A percentile compares a stretch with the other conserved stretches of the same genome.
phyloP scores from a whole-genome alignment of 768 basidiomycete species.

The Leccinum olivaceopallidum region DNA sequence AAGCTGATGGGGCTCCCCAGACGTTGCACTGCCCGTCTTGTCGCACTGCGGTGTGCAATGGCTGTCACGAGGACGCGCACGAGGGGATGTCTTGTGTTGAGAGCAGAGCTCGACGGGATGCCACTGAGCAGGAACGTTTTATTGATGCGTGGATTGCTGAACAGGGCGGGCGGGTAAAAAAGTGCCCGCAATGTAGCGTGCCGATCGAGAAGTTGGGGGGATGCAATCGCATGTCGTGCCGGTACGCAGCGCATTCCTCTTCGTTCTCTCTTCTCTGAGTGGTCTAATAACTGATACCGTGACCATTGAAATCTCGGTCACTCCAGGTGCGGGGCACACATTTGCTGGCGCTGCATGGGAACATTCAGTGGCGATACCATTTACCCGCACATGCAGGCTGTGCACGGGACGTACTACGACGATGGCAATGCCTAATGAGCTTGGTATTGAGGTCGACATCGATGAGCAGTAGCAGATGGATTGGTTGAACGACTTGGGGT shows the following conservation, averaged over 20 bases:
- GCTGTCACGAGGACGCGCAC: constrained; percentile 61
- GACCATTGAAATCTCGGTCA: not conserved
- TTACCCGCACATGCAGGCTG: constrained; percentile 39
- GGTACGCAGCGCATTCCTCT: constrained; percentile 10
- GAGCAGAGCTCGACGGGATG: constrained; percentile 31
- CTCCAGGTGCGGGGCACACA: constrained; percentile 66
- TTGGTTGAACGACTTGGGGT: not conserved
- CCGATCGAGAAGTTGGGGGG: constrained; percentile 70
- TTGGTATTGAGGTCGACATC: constrained; percentile 18
- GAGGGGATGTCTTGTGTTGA: constrained; percentile 63
- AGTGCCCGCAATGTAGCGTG: constrained; percentile 68
- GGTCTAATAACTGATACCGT: not conserved
- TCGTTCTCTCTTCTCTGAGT: not conserved
- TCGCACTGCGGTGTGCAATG: constrained; percentile 60
- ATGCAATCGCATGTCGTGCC: constrained; percentile 80
- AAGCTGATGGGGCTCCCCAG: constrained; percentile 36
- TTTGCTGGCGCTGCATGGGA: constrained; percentile 67
- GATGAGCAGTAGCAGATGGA: constrained; percentile 5
- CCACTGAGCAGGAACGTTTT: constrained; percentile 49
- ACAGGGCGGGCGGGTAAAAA: constrained; percentile 59
- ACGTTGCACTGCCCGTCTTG: constrained; percentile 67
- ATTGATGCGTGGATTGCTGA: constrained; percentile 55
- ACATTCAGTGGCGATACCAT: constrained; percentile 35
- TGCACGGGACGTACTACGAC: constrained; percentile 34
- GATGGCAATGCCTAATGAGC: constrained; percentile 12